phyloP scores from a whole-genome alignment of 73 alveolate species.

The Breviolum minutum region DNA sequence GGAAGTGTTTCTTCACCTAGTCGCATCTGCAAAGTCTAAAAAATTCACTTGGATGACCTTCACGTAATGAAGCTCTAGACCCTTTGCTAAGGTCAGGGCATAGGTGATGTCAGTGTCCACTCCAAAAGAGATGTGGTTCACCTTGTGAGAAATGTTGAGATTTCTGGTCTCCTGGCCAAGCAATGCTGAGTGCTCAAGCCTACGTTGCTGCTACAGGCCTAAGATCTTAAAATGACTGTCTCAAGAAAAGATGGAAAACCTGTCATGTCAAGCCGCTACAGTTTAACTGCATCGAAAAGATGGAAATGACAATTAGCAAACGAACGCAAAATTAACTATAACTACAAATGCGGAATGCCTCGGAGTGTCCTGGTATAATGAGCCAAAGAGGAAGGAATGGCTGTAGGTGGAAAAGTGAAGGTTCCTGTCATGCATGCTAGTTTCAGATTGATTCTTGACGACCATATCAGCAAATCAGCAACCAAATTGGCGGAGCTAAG shows the following conservation, averaged over 20 bases:
- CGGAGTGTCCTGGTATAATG: constrained; percentile 62
- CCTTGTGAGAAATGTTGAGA: constrained; percentile 88
- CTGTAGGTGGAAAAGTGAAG: constrained; percentile 88
- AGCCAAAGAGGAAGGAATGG: constrained; percentile 87
- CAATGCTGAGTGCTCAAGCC: not conserved
- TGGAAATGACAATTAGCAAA: not conserved
- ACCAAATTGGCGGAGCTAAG: not conserved
- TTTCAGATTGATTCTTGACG: not conserved
- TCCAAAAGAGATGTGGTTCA: constrained; percentile 87
- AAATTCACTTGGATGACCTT: not conserved
- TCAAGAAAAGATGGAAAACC: not conserved
- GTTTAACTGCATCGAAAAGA: not conserved
- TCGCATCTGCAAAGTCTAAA: not conserved
- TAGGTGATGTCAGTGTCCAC: constrained; percentile 68
- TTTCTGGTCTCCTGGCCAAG: constrained; percentile 44
- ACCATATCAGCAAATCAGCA: not conserved
- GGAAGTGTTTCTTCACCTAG: constrained; percentile 73
- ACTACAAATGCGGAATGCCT: not conserved
- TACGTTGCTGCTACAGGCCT: too few relatives aligned
- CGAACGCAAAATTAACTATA: not conserved
- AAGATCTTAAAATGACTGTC: not conserved
- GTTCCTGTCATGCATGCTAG: constrained; percentile 27
- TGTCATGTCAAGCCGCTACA: not conserved
- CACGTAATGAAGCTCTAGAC: not conserved
- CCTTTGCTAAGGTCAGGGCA: constrained; percentile 17